Base-by-base conservation (phyloP, 2,329 filamentous ascomycete genomes). In the Hypoxylon sp. region DNA sequence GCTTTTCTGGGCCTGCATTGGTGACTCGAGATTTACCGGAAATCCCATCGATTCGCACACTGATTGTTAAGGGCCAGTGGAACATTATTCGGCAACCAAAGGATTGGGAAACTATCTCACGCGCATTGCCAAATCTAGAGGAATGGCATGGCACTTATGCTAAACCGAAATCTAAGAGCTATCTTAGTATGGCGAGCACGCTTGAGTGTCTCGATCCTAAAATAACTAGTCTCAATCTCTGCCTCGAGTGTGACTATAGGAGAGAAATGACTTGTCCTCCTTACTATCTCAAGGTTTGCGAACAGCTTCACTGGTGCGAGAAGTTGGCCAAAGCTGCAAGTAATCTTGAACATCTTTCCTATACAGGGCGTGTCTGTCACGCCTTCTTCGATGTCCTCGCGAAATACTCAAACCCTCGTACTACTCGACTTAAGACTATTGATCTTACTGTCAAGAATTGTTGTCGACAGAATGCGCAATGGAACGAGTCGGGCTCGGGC, bases 51-150 rank as follows among this genome's bases (percentile, higher is more conserved):
- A 85, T 93, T 32, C 85, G 85, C 58, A 92, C 90, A 0, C 83
- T 93, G 19, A 87, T 93, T 46, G 90, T 91, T 78, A 89, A 91
- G 73, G 91, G 91, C 5, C 90, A 93, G 71, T 94, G 91, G 91
- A 93, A 93, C 74, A 83, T 93, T 28, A 90, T 93, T 77, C 84
- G 91, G 50, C 82, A 85, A 14, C 81, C 86, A 46, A 80, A 82
- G 17, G 90, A 93, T 76, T 93, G 91, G 79, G 79, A 83, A 61
- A 84, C 83, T 56, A 84, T 94, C 53, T 82, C 88, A 19, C 78
- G 80, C 11, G 90, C 90, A 4, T 77, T 93, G 46, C 91, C 91
- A 1, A 89, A 87, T 67, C 79, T 93, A n/a, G 79, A 81, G 55
- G 86, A 88, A 72, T 89, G 87, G 87, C 86, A 88, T 65, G 85